A percentile compares a stretch with the other conserved stretches of the same genome.
These are phyloP conservation scores for Podaxis carcinomalis DNA, from an alignment of 768 basidiomycete genomes.

Conservation along the genomic window DNA sequence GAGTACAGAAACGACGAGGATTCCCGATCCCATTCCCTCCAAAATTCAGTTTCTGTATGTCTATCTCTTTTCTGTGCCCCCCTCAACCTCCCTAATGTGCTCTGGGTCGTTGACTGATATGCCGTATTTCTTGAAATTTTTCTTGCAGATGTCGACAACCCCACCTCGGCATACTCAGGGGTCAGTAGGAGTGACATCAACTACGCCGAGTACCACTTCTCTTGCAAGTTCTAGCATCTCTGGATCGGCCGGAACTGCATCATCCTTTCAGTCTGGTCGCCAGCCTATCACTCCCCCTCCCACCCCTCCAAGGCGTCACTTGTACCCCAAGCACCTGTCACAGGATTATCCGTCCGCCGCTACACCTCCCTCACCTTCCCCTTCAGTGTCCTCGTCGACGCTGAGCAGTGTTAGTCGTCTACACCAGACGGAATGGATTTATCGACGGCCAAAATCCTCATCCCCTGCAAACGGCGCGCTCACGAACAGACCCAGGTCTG, in stretches of 20 bases:
- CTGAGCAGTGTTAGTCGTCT: slow-evolving; percentile 2
- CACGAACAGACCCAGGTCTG: slow-evolving; percentile 1
- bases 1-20: background rate
- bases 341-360: slow-evolving; percentile 12
- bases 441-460: slow-evolving; percentile 6
- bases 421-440: slow-evolving; percentile 10
- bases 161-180: background rate
- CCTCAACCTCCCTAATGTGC: background rate
- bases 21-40: background rate
- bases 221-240: background rate
- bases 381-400: slow-evolving; percentile 15
- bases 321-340: background rate
- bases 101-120: background rate
- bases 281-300: slow-evolving; percentile 10
- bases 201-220: slow-evolving; percentile 7
- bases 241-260: background rate
- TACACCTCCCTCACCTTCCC: slow-evolving; percentile 20
- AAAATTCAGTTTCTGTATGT: background rate
- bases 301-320: slow-evolving; percentile 6
- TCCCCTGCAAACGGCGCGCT: slow-evolving; percentile 1
- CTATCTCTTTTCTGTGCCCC: background rate
- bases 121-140: background rate
- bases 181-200: background rate
- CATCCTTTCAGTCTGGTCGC: slow-evolving; percentile 1
- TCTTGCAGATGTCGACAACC: slow-evolving; percentile 3